Conservation (phyloP, 2,329 filamentous ascomycete genomes). For the Lachnellula occidentalis region DNA sequence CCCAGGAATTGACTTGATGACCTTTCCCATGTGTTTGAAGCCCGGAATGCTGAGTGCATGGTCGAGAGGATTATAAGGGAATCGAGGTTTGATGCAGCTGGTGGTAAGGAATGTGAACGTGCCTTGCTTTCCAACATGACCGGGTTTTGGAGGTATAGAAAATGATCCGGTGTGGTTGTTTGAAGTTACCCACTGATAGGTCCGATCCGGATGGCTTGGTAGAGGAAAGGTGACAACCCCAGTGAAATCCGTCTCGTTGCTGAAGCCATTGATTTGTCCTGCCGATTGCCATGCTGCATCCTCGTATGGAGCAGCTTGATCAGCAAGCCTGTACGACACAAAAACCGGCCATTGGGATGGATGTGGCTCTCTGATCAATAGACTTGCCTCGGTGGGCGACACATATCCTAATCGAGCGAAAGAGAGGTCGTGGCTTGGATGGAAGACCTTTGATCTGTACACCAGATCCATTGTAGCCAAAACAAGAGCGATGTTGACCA, state of each 20-base stretch:
- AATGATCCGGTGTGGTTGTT: slow-evolving; percentile 85
- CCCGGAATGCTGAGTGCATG: slow-evolving; percentile 80
- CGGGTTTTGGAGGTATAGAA: slow-evolving; percentile 65
- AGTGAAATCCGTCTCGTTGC: slow-evolving; percentile 79
- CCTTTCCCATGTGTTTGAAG: slow-evolving; percentile 67
- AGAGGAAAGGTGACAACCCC: slow-evolving; percentile 61
- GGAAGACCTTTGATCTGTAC: slow-evolving; percentile 63
- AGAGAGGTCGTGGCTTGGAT: slow-evolving; percentile 69
- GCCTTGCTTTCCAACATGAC: slow-evolving; percentile 57
- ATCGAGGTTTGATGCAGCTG: slow-evolving; percentile 86
- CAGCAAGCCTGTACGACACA: slow-evolving; percentile 57
- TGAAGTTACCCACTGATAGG: slow-evolving; percentile 79
- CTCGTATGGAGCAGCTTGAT: slow-evolving; percentile 46
- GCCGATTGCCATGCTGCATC: slow-evolving; percentile 60
- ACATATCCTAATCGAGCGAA: slow-evolving; percentile 87
- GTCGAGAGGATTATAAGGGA: slow-evolving; percentile 81
- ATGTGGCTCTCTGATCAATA: slow-evolving; percentile 82
- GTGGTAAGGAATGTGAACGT: slow-evolving; percentile 88
- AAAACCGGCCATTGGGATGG: slow-evolving; percentile 67
- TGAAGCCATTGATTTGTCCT: slow-evolving; percentile 60
- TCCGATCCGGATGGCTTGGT: slow-evolving; percentile 59
- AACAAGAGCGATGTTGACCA: slow-evolving; percentile 66
- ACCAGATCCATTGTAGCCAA: slow-evolving; percentile 71
- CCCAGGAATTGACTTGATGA: slow-evolving; percentile 56
- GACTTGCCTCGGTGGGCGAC: slow-evolving; percentile 69